A percentile compares a stretch with the other conserved stretches of the same genome.
These are phyloP conservation scores for Astrephomene gubernaculifera DNA, from an alignment of 139 green algal species.

Conservation along the genomic window DNA sequence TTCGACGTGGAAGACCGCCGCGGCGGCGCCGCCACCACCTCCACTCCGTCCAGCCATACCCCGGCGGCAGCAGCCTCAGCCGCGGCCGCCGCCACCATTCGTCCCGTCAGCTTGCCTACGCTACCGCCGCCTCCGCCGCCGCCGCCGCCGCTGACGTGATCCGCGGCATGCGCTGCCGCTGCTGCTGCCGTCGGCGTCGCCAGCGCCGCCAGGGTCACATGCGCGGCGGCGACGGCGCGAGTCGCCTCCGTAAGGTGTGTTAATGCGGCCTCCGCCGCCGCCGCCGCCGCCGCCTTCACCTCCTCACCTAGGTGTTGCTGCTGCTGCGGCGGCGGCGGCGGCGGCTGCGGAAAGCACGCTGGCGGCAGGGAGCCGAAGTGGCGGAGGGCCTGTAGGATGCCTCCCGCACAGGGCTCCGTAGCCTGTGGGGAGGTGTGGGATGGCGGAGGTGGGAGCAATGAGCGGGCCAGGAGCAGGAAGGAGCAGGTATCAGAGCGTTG, in stretches of 20 bases:
- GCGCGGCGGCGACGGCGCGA: not conserved
- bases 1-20: not conserved
- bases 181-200: not conserved
- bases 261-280: not conserved
- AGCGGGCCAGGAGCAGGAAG: no score
- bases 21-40: not conserved
- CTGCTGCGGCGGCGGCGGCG: not conserved
- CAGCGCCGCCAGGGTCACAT: not conserved
- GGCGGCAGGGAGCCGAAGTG: constrained; percentile 69
- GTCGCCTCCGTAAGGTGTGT: not conserved
- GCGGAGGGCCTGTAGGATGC: constrained; percentile 88
- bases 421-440: constrained; percentile 70
- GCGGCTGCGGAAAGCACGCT: not conserved
- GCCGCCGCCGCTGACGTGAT: not conserved
- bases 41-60: constrained; percentile 38
- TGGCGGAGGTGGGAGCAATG: no score
- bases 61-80: not conserved
- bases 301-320: not conserved
- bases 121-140: not conserved
- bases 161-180: not conserved
- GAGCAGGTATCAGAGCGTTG: no score
- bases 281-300: not conserved
- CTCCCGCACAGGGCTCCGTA: constrained; percentile 80
- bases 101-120: not conserved
- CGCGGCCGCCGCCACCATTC: not conserved